These are phyloP conservation scores for Cladophialophora psammophila DNA, from an alignment of 2,329 filamentous ascomycete genomes.

Conservation along the genomic window DNA sequence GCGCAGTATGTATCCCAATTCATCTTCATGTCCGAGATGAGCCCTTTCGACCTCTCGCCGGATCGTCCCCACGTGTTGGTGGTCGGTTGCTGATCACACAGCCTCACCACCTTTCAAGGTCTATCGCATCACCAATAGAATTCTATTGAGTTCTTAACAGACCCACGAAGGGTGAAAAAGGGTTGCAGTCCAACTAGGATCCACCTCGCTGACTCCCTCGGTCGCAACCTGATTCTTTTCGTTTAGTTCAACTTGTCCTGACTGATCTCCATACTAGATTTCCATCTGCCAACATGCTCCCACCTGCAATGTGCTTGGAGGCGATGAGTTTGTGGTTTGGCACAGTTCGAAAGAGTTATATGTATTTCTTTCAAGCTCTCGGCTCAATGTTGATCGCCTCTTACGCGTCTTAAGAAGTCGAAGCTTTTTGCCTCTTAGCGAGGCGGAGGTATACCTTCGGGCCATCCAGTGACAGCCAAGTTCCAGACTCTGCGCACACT, in stretches of 20 bases:
- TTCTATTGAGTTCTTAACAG: neutral
- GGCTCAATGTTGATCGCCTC: neutral
- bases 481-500: neutral
- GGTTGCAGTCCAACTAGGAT: neutral
- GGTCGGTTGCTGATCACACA: constrained; percentile 19
- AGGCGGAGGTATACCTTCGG: neutral
- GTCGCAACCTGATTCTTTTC: neutral
- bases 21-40: neutral
- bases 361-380: neutral
- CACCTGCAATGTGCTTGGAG: neutral
- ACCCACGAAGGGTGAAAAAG: neutral
- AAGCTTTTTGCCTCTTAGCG: neutral
- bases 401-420: neutral
- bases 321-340: neutral
- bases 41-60: constrained; percentile 7
- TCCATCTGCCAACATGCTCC: neutral
- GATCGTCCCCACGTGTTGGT: constrained; percentile 24
- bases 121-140: neutral
- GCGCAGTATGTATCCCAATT: constrained; percentile 1
- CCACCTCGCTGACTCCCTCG: neutral
- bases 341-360: neutral
- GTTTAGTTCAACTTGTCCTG: neutral
- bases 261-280: neutral
- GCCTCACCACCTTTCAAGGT: neutral
- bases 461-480: neutral